phyloP scores from a whole-genome alignment of 2,329 filamentous ascomycete species.

The Cytospora piceicola region DNA sequence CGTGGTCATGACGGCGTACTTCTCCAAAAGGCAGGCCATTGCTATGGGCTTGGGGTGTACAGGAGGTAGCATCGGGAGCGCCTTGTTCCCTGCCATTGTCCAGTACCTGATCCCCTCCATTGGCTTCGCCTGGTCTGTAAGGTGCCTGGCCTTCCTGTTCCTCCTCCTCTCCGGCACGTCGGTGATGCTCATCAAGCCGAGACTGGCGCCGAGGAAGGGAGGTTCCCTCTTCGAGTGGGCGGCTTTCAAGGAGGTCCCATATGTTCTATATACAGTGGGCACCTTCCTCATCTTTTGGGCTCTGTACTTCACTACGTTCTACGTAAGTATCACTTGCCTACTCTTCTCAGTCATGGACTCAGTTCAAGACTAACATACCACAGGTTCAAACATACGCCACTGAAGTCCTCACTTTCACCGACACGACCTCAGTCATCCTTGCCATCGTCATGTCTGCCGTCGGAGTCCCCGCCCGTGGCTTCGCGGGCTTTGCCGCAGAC shows the following conservation, averaged over 20 bases:
- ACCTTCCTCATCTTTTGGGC: constrained; percentile 46
- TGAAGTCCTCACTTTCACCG: constrained; percentile 41
- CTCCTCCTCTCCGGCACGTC: constrained; percentile 38
- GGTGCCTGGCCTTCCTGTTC: constrained; percentile 62
- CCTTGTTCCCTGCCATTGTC: constrained; percentile 55
- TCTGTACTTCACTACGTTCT: constrained; percentile 57
- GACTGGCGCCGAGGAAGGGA: constrained; percentile 48
- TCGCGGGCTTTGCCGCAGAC: constrained; percentile 61
- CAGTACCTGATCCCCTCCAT: constrained; percentile 39
- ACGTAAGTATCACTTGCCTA: constrained; percentile 38
- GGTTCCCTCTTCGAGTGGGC: constrained; percentile 53
- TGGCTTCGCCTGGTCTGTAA: constrained; percentile 68
- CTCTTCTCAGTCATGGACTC: too few relatives aligned
- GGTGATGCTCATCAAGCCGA: constrained; percentile 49
- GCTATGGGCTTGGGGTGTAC: neutral
- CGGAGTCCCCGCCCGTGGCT: constrained; percentile 58
- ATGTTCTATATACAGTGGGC: constrained; percentile 44
- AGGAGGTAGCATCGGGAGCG: constrained; percentile 59
- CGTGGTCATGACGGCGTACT: constrained; percentile 34
- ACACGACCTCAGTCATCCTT: constrained; percentile 58
- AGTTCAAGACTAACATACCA: neutral
- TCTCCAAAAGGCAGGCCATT: constrained; percentile 13
- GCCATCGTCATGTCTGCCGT: constrained; percentile 64
- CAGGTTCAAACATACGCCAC: constrained; percentile 1
- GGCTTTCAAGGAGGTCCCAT: constrained; percentile 55